Base-by-base conservation (phyloP, 2,329 filamentous ascomycete species). In the Fusarium vanettenii region DNA sequence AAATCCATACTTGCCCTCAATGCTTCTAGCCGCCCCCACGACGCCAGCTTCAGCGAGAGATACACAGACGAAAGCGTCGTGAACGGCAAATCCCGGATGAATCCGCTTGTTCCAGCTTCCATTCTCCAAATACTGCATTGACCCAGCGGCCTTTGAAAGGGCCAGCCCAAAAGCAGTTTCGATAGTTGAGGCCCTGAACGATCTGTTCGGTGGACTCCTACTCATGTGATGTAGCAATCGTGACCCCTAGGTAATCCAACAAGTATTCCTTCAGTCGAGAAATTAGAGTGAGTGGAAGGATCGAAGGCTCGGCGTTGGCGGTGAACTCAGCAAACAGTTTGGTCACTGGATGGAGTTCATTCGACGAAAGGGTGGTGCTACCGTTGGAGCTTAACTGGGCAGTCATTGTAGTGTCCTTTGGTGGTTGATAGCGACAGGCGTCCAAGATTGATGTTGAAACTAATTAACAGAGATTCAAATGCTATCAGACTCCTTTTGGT, bases 21-120 rank as follows among this genome's bases (percentile, higher is more conserved):
- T 68, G n/a, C 50, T 39, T 18, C 60, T 59, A 8, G 66, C 35
- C 4, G 60, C 60, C 5, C 66, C 66, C 13, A 64, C 22, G 10
- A 64, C 55, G 3, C 66, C 66, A 8, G 66, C 66, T 27, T 68
- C 50, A 2, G 66, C 66, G 14, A 68, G 39, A 3, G 66, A 55
- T 29, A 68, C 60, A 13, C 37, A 27, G 39, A 63, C 13, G 20
- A 64, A 68, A 6, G 66, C 50, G 5, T 68, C 66, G 27, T 68
- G 66, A 5, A 57, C 60, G 7, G 66, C 66, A 5, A 60, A 60
- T 5, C 39, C 66, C 1, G 60, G 66, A n/a, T 64, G 66, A 3
- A 68, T 43, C 7, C 66, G 50, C 60, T 68, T 68, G 11, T 68
- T 68, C 66, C 66, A 68, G 55, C 66, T 68, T 29, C 60, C 66